Conservation (phyloP, 2,329 filamentous ascomycete species). For the Tolypocladium album region DNA sequence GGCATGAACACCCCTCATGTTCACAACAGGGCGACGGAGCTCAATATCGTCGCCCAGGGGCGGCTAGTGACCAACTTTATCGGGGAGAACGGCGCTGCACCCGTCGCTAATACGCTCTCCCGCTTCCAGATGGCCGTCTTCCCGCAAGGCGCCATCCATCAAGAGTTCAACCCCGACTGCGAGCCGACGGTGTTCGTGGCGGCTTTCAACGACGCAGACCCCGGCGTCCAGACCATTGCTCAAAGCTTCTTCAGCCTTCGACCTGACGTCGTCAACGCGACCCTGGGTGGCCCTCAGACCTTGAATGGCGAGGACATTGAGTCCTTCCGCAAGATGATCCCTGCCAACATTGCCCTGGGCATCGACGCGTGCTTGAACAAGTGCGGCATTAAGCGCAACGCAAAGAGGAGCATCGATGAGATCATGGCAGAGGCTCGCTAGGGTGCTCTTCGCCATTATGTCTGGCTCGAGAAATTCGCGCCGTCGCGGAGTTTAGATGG, state of each 20-base stretch:
- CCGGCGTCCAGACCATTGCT: slow-evolving; percentile 32
- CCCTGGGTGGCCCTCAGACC: slow-evolving; percentile 24
- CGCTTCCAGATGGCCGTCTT: slow-evolving; percentile 35
- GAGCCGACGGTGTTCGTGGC: slow-evolving; percentile 36
- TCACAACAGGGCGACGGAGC: slow-evolving; percentile 36
- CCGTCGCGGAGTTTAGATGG: not conserved
- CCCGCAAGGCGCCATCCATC: slow-evolving; percentile 37
- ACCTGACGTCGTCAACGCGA: slow-evolving; percentile 23
- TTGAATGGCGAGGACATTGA: slow-evolving; percentile 28
- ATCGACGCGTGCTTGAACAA: slow-evolving; percentile 38
- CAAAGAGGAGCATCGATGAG: slow-evolving; percentile 16
- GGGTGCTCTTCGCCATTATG: not conserved
- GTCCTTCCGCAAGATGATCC: slow-evolving; percentile 28
- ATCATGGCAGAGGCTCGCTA: slow-evolving; percentile 2
- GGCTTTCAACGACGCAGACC: slow-evolving; percentile 33
- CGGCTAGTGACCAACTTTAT: slow-evolving; percentile 32
- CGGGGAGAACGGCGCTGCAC: slow-evolving; percentile 28
- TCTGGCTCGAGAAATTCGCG: not conserved
- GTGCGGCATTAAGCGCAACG: slow-evolving; percentile 30
- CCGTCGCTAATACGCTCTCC: slow-evolving; percentile 25
- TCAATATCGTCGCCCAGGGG: slow-evolving; percentile 34
- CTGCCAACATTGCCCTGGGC: slow-evolving; percentile 37
- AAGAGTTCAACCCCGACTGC: slow-evolving; percentile 41
- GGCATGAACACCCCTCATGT: slow-evolving; percentile 40
- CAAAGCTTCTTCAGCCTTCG: slow-evolving; percentile 35